Percentiles rank a stretch among this genome's conserved stretches.
phyloP scores from a whole-genome alignment of 805 yeast genomes.

The Millerago galiae region DNA sequence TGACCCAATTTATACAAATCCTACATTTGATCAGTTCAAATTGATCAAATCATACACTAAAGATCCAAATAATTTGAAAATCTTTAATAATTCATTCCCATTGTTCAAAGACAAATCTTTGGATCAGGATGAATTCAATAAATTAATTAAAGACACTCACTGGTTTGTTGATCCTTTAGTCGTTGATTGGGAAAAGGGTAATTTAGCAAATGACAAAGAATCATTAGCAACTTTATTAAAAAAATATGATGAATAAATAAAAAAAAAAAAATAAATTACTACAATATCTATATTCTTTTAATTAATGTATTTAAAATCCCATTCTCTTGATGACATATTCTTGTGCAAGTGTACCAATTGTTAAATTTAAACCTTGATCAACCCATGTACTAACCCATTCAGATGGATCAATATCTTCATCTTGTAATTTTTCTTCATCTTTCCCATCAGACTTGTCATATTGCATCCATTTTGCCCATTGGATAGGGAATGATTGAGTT shows the following conservation, averaged over 20 bases:
- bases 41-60: conserved; percentile 14
- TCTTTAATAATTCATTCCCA: conserved; percentile 19
- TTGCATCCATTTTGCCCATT: conserved; percentile 92
- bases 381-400: conserved; percentile 81
- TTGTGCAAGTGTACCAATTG: conserved; percentile 86
- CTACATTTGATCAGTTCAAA: conserved; percentile 23
- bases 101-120: conserved; percentile 3
- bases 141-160: conserved; percentile 9
- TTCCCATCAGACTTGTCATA: conserved; percentile 12
- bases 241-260: conserved; percentile 7
- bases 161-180: conserved; percentile 40
- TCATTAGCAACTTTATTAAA: conserved; percentile 28
- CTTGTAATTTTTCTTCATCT: conserved; percentile 23
- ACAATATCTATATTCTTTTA: no score
- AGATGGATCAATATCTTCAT: conserved; percentile 64
- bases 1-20: conserved; percentile 5
- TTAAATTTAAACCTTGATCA: conserved; percentile 67
- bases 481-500: conserved; percentile 85
- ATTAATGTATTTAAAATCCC: conserved; percentile 27
- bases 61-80: conserved; percentile 5
- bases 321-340: conserved; percentile 85
- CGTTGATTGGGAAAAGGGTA: conserved; percentile 57
- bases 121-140: conserved; percentile 9
- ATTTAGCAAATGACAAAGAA: conserved; percentile 43
- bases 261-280: no score